Percentiles rank a stretch among this genome's conserved stretches.
These are phyloP conservation scores for Colletotrichum camelliae DNA, from an alignment of 2,329 filamentous ascomycete genomes.

Conservation along the genomic window DNA sequence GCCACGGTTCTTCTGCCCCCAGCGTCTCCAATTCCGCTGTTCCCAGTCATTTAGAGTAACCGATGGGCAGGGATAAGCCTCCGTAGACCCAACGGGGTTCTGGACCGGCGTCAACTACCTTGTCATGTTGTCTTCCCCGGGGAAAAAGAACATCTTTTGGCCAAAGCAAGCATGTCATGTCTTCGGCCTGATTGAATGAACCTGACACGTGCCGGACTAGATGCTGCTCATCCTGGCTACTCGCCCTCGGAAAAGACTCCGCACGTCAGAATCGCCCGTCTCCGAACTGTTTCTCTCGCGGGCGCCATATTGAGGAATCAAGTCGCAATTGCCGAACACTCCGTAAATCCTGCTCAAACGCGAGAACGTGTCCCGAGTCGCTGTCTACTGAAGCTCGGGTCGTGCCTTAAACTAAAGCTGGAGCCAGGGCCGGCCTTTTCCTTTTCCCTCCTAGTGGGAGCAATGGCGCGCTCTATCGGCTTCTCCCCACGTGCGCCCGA, in stretches of 20 bases:
- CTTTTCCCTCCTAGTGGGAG: not conserved
- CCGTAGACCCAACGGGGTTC: not conserved
- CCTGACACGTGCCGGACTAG: not conserved
- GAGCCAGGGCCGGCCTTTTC: not conserved
- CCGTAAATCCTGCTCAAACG: not conserved
- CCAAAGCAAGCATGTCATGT: not conserved
- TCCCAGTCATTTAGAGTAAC: not conserved
- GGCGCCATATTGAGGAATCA: not conserved
- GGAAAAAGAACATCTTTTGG: not conserved
- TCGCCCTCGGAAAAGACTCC: not conserved
- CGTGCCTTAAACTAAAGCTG: not conserved
- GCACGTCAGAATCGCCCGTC: not conserved
- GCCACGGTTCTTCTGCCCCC: not conserved
- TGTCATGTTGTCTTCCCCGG: not conserved
- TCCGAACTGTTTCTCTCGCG: not conserved
- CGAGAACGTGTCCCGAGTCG: not conserved
- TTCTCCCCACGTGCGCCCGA: constrained; percentile 3
- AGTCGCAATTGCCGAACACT: not conserved
- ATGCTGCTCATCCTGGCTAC: not conserved
- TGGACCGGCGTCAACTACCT: not conserved
- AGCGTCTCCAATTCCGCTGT: not conserved
- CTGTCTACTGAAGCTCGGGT: not conserved
- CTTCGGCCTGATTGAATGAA: not conserved
- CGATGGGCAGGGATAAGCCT: not conserved
- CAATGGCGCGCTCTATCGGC: not conserved